Percentiles rank a stretch among this genome's conserved stretches.
Evolutionary conservation across 2,329 filamentous ascomycete species (phyloP).

Genomic region (Talaromyces piceae): DNA sequence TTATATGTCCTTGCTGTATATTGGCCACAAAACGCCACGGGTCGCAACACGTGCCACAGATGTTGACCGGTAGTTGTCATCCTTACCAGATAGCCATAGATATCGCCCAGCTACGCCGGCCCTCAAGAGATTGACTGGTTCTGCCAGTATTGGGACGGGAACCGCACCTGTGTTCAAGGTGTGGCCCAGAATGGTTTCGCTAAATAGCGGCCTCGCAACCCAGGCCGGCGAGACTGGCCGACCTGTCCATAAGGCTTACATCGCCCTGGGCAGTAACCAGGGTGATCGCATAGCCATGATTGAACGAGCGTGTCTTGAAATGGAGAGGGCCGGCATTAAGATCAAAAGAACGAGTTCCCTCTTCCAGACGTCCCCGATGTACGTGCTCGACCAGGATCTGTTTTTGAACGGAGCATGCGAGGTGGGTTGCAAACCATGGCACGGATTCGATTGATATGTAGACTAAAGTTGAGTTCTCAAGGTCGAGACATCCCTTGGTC

Average conservation of each 20-base stretch:
- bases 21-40: neutral
- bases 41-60: neutral
- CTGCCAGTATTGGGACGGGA: neutral
- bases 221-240: constrained; percentile 6
- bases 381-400: constrained; percentile 76
- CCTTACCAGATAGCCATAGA: neutral
- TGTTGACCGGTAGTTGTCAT: neutral
- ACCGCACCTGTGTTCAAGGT: neutral
- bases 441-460: neutral
- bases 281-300: constrained; percentile 80
- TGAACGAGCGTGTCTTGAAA: constrained; percentile 70
- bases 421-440: constrained; percentile 48
- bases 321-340: constrained; percentile 64
- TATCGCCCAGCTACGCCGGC: neutral
- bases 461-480: constrained; percentile 29
- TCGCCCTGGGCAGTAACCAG: constrained; percentile 88
- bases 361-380: constrained; percentile 97
- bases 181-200: neutral
- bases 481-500: constrained; percentile 72
- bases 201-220: constrained; percentile 1
- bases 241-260: constrained; percentile 52
- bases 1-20: neutral
- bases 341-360: constrained; percentile 76
- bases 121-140: neutral
- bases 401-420: constrained; percentile 93